Percentiles rank a stretch among this genome's conserved stretches.
Evolutionary conservation across 192 early-diverging fungal species (phyloP).

Genomic region (Radiomyces spectabilis): DNA sequence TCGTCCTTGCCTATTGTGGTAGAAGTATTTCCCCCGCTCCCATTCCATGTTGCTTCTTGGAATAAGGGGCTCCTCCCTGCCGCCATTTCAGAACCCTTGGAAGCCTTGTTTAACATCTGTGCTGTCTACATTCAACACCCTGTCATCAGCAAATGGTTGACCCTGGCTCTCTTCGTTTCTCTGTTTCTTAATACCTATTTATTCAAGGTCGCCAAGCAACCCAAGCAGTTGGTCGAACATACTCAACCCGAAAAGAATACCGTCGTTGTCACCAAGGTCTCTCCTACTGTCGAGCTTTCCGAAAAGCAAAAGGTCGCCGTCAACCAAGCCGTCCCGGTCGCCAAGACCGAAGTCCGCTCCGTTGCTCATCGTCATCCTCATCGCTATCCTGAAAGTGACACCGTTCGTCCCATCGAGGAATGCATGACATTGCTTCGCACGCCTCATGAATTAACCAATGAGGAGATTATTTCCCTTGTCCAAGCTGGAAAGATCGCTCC

Average conservation of each 20-base stretch:
- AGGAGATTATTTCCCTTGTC: slow-evolving; percentile 70
- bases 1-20: slow-evolving; percentile 37
- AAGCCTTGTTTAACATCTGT: slow-evolving; percentile 37
- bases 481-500: slow-evolving; percentile 64
- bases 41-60: slow-evolving; percentile 24
- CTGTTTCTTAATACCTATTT: slow-evolving; percentile 51
- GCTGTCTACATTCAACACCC: slow-evolving; percentile 49
- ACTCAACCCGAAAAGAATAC: slow-evolving; percentile 4
- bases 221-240: slow-evolving; percentile 24
- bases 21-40: slow-evolving; percentile 36
- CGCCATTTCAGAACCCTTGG: slow-evolving; percentile 28
- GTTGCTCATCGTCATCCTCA: background rate
- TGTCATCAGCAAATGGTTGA: slow-evolving; percentile 49
- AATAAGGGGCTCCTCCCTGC: slow-evolving; percentile 21
- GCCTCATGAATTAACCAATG: slow-evolving; percentile 53
- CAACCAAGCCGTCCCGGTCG: slow-evolving; percentile 3
- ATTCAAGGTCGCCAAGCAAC: slow-evolving; percentile 53
- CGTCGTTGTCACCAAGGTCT: background rate
- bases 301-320: background rate
- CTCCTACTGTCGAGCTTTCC: background rate
- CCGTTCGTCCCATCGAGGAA: slow-evolving; percentile 33
- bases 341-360: slow-evolving; percentile 13
- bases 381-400: background rate
- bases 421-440: slow-evolving; percentile 36
- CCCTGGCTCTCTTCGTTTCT: slow-evolving; percentile 35